Conservation (phyloP, 1,139 yeast genomes). For the Debaryomyces fabryi region DNA sequence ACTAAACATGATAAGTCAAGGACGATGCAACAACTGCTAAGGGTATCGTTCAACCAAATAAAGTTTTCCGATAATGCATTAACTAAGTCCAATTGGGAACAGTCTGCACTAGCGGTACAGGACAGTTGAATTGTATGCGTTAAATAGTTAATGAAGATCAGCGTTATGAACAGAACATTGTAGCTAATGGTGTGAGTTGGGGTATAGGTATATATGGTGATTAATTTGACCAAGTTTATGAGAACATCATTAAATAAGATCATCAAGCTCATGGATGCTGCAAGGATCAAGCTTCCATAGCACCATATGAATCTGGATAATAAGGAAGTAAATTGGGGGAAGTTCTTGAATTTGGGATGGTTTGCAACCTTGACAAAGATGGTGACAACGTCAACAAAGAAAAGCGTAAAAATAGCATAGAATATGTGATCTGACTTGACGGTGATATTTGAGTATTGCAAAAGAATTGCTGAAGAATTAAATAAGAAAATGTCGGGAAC, state of each 20-base stretch:
- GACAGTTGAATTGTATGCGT: conserved; percentile 7
- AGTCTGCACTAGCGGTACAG: background rate
- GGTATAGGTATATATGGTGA: conserved; percentile 6
- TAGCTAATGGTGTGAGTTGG: background rate
- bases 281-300: conserved; percentile 24
- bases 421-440: conserved; percentile 29
- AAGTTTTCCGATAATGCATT: conserved; percentile 8
- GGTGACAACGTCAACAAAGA: conserved; percentile 15
- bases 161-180: conserved; percentile 11
- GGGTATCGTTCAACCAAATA: conserved; percentile 8
- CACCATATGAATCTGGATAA: conserved; percentile 26
- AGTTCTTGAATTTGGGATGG: conserved; percentile 17
- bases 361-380: conserved; percentile 18
- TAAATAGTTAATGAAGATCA: conserved; percentile 6
- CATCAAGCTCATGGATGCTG: conserved; percentile 17
- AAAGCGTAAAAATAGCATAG: conserved; percentile 20
- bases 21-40: conserved; percentile 18
- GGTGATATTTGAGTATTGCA: conserved; percentile 10
- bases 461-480: conserved; percentile 21
- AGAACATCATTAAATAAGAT: conserved; percentile 27
- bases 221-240: conserved; percentile 20
- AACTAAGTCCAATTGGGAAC: conserved; percentile 8
- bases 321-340: conserved; percentile 16
- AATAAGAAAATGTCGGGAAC: conserved; percentile 22
- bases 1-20: conserved; percentile 28